Percentiles rank a stretch among this genome's conserved stretches.
These are phyloP conservation scores for Venturia pyrina DNA, from an alignment of 2,329 filamentous ascomycete genomes.

Conservation along the genomic window DNA sequence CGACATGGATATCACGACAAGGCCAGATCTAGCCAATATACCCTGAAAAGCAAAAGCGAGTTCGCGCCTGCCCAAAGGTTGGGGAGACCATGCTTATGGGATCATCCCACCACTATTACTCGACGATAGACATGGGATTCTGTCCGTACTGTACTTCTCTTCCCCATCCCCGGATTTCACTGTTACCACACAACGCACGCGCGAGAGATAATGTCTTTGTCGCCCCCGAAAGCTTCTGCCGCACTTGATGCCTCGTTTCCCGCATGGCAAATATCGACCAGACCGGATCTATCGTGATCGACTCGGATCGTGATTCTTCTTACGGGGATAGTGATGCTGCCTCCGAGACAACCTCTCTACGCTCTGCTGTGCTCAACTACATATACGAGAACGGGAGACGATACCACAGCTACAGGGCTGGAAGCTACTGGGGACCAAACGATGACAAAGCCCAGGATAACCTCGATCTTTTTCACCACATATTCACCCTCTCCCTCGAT, in stretches of 20 bases:
- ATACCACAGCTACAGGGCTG: constrained; percentile 12
- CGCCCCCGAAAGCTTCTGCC: background rate
- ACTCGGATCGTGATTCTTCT: constrained; percentile 10
- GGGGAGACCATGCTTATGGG: background rate
- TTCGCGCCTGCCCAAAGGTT: background rate
- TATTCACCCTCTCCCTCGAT: constrained; percentile 16
- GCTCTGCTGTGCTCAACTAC: constrained; percentile 5
- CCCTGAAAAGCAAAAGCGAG: background rate
- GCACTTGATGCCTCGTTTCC: background rate
- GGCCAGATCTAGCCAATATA: background rate
- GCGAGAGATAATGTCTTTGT: background rate
- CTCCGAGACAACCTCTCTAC: constrained; percentile 11
- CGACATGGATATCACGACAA: background rate
- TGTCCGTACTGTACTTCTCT: background rate
- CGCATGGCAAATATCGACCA: constrained; percentile 5
- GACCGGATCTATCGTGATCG: constrained; percentile 7
- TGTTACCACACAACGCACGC: background rate
- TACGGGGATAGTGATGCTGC: constrained; percentile 9
- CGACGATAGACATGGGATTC: background rate
- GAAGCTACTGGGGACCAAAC: constrained; percentile 13
- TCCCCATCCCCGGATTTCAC: constrained; percentile 1
- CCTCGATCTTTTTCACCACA: constrained; percentile 12
- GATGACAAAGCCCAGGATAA: constrained; percentile 13
- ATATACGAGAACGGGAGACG: constrained; percentile 13
- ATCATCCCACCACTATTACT: background rate